phyloP scores from a whole-genome alignment of 192 early-diverging fungal species.

The Linnemannia hyalina region DNA sequence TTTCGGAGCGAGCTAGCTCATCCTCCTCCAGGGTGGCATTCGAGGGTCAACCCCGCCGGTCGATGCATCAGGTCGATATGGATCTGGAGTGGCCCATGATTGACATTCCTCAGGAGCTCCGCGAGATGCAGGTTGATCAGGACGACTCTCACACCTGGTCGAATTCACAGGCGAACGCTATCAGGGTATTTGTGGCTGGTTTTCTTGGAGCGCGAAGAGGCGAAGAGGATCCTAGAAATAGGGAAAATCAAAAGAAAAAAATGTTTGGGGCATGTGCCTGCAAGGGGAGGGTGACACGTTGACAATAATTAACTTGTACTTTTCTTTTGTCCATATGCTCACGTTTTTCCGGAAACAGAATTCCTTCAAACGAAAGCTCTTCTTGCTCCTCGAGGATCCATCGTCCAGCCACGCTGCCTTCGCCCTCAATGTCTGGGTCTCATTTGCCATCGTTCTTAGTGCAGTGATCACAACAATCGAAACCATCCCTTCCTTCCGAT shows the following conservation, averaged over 20 bases:
- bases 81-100: conserved; percentile 59
- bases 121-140: conserved; percentile 37
- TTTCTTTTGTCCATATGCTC: conserved; percentile 10
- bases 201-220: background rate
- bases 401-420: conserved; percentile 80
- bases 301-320: background rate
- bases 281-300: background rate
- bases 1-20: conserved; percentile 39
- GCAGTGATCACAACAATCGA: conserved; percentile 83
- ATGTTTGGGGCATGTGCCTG: background rate
- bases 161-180: conserved; percentile 61
- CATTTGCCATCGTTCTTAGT: conserved; percentile 79
- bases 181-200: conserved; percentile 41
- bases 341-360: conserved; percentile 24
- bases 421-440: conserved; percentile 78
- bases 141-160: conserved; percentile 46
- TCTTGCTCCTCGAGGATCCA: conserved; percentile 82
- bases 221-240: background rate
- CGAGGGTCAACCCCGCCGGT: conserved; percentile 39
- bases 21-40: conserved; percentile 31
- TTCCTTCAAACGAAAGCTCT: conserved; percentile 70
- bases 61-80: conserved; percentile 49
- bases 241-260: background rate
- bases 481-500: conserved; percentile 82
- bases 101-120: conserved; percentile 58